Conservation (phyloP, 352 stramenopile genomes). For the Phytophthora citricola region DNA sequence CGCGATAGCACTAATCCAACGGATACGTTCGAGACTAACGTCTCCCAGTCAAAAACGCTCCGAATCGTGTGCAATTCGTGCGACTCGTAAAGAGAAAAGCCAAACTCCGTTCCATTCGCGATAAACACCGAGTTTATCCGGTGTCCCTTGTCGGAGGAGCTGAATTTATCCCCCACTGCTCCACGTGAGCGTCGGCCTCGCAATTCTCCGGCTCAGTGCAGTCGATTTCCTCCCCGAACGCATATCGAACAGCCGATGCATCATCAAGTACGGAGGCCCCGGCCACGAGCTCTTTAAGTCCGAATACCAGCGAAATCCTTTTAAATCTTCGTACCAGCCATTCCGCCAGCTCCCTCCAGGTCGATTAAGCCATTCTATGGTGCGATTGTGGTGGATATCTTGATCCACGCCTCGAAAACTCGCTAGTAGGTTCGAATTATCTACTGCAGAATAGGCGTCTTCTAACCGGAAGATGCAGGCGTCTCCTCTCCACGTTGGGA, state of each 20-base stretch:
- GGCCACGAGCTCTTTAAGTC: neutral
- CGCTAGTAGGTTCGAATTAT: neutral
- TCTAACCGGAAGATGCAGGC: neutral
- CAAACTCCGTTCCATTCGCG: constrained; percentile 6
- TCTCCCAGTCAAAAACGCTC: constrained; percentile 28
- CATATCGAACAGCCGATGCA: neutral
- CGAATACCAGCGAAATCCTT: neutral
- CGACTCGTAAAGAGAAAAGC: neutral
- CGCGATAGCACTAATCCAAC: constrained; percentile 13
- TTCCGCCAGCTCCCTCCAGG: no score
- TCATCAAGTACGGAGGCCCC: neutral
- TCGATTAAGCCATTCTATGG: neutral
- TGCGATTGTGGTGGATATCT: no score
- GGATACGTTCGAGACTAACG: constrained; percentile 18
- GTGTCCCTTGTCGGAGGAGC: no score
- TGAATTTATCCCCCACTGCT: neutral
- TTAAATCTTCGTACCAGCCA: neutral
- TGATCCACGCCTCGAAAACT: neutral
- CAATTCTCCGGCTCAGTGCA: neutral
- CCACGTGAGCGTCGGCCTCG: neutral
- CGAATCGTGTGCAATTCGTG: constrained; percentile 1
- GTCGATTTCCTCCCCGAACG: neutral
- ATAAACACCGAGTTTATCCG: constrained; percentile 11
- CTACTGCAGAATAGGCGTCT: neutral
- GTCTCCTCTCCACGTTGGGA: neutral